These are phyloP conservation scores for Croton laevigatus DNA, from an alignment of 441 rosid genomes.

Conservation along the genomic window DNA sequence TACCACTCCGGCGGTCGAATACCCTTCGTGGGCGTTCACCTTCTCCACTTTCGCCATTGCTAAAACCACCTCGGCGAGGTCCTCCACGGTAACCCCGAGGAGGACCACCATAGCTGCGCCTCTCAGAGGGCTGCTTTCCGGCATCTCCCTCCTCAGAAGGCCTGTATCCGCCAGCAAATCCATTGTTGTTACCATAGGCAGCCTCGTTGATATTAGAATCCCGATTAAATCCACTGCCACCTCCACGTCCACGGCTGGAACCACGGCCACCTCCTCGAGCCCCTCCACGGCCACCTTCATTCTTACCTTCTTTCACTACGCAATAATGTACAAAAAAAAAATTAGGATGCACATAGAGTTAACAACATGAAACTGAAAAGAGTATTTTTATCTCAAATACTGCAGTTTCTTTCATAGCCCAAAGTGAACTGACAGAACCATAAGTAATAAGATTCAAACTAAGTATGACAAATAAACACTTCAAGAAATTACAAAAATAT, in stretches of 20 bases:
- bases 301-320: constrained; percentile 56
- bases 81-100: constrained; percentile 75
- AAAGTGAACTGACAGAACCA: background rate
- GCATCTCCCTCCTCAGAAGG: constrained; percentile 66
- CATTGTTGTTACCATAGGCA: constrained; percentile 39
- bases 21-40: constrained; percentile 63
- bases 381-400: background rate
- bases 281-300: constrained; percentile 54
- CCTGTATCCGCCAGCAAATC: constrained; percentile 49
- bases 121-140: constrained; percentile 60
- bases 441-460: too few species aligned
- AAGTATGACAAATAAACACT: background rate
- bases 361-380: background rate
- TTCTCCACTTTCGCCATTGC: constrained; percentile 61
- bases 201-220: constrained; percentile 45
- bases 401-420: background rate
- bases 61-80: constrained; percentile 54
- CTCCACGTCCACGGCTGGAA: constrained; percentile 54
- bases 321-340: background rate
- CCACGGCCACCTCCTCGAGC: constrained; percentile 59
- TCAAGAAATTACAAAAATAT: too few species aligned
- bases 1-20: constrained; percentile 83
- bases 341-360: background rate
- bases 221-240: constrained; percentile 50
- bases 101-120: constrained; percentile 52